Conservation (phyloP, 1,139 yeast genomes). For the Zygoascus meyerae region DNA sequence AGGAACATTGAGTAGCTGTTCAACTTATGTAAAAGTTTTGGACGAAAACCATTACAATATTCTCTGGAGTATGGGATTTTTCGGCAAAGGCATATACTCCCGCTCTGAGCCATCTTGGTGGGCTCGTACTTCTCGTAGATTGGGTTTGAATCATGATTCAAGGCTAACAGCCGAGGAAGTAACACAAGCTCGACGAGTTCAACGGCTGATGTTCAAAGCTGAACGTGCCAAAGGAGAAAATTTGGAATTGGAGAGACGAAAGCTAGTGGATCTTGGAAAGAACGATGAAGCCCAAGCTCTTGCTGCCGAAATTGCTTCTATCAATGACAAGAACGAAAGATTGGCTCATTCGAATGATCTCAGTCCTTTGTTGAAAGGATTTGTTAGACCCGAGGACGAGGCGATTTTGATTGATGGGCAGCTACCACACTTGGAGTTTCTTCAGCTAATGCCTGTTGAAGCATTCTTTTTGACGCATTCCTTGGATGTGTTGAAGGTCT, state of each 20-base stretch:
- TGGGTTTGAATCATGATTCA: constrained; percentile 38
- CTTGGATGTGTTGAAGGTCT: constrained; percentile 39
- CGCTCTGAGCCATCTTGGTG: constrained; percentile 93
- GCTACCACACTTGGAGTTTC: constrained; percentile 49
- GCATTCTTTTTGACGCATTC: constrained; percentile 59
- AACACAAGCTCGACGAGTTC: constrained; percentile 65
- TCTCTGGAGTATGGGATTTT: constrained; percentile 84
- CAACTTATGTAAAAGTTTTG: constrained; percentile 37
- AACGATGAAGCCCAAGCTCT: constrained; percentile 4
- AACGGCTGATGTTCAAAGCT: constrained; percentile 64
- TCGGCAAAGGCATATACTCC: constrained; percentile 86
- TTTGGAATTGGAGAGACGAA: constrained; percentile 27
- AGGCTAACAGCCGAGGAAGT: constrained; percentile 57
- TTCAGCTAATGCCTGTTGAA: constrained; percentile 75
- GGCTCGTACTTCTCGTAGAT: constrained; percentile 53
- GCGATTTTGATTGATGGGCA: constrained; percentile 36
- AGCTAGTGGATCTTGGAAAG: constrained; percentile 19
- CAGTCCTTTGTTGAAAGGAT: constrained; percentile 9
- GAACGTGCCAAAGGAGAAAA: constrained; percentile 40
- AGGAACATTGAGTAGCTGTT: constrained; percentile 36
- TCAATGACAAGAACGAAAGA: constrained; percentile 9
- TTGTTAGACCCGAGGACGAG: constrained; percentile 20
- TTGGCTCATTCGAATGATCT: constrained; percentile 8
- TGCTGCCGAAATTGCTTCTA: neutral
- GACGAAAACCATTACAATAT: constrained; percentile 45